Base-by-base conservation (phyloP, 2,329 filamentous ascomycete species). In the Trichoderma gracile region DNA sequence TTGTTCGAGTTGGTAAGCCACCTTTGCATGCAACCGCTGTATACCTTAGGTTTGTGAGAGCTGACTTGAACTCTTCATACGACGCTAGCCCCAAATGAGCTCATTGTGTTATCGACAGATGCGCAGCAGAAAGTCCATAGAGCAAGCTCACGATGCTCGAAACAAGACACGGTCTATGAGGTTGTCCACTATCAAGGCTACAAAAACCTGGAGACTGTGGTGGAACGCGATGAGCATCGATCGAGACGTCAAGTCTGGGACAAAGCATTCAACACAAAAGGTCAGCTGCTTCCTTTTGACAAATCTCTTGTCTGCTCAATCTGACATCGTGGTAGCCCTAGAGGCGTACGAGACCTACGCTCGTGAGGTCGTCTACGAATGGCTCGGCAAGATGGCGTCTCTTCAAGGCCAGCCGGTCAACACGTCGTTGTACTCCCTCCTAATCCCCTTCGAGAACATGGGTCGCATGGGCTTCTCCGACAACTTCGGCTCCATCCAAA, bases 381-480 rank as follows among this genome's bases (percentile, higher is more conserved):
- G 69, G 69, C 50, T 73, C 1, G 59, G 53, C 17, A 69, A 69
- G 19, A 10, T 72, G 9, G 65, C 55, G 2, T 63, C 69, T n/a
- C 25, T 70, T 5, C 23, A 64, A 5, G 66, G 68, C 17, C 59
- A 60, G 6, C 66, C 69, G 0, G 61, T 73, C 50, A 59, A 73
- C 21, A 69, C 69, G 1, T 67, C 71, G 3, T 61, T 69, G n/a
- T 73, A 71, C 55, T 67, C 71, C 2, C 63, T 65, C 8, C 65
- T 74, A 23, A 71, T 74, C 5, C 66, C 70, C 2, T 74, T 74
- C 50, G 71, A 74, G n/a, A 71, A 73, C 19, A 73, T 71, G 68
- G 72, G 72, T 17, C 69, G 68, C 3, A 66, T 73, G 21, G 72
- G 70, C 2, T 74, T 71, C 54, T 69, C 70, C 0, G 63, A 64